These are phyloP conservation scores for Lagenidium sp. DNA, from an alignment of 352 stramenopile genomes.

Conservation along the genomic window DNA sequence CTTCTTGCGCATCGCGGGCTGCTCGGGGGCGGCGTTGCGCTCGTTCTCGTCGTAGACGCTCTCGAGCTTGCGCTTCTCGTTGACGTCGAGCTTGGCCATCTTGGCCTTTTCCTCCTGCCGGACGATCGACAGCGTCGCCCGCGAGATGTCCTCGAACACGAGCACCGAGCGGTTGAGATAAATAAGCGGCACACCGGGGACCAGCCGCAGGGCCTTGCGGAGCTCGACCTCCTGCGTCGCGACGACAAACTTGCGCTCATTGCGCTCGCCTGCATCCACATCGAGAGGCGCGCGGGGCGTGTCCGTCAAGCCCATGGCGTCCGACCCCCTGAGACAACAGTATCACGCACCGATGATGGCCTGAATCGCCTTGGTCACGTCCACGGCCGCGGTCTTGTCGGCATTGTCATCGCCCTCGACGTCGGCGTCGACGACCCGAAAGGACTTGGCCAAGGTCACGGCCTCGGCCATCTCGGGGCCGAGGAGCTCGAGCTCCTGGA, in stretches of 20 bases:
- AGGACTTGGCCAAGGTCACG: conserved; percentile 55
- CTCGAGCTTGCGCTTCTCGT: conserved; percentile 74
- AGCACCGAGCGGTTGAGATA: conserved; percentile 84
- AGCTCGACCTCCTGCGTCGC: conserved; percentile 81
- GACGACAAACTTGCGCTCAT: conserved; percentile 76
- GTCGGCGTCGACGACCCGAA: conserved; percentile 47
- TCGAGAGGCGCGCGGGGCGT: conserved; percentile 30
- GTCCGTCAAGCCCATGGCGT: too few species aligned
- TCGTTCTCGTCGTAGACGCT: conserved; percentile 17
- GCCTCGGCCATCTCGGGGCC: conserved; percentile 47
- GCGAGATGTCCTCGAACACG: conserved; percentile 81
- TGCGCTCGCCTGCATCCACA: conserved; percentile 63
- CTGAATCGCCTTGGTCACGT: background rate
- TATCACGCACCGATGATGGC: background rate
- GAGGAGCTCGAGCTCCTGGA: conserved; percentile 70
- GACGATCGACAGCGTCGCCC: conserved; percentile 68
- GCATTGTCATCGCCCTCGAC: conserved; percentile 13
- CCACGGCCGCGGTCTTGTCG: conserved; percentile 2
- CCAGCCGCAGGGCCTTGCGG: conserved; percentile 49
- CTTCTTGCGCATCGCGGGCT: conserved; percentile 26
- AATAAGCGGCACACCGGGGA: conserved; percentile 73
- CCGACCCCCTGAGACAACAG: too few species aligned
- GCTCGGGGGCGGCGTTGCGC: conserved; percentile 1
- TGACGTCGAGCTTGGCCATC: conserved; percentile 51
- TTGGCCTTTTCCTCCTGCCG: conserved; percentile 71